Percentiles rank a stretch among this genome's conserved stretches.
Conservation (phyloP, 2,329 filamentous ascomycete species). For the Fusarium sororula region DNA sequence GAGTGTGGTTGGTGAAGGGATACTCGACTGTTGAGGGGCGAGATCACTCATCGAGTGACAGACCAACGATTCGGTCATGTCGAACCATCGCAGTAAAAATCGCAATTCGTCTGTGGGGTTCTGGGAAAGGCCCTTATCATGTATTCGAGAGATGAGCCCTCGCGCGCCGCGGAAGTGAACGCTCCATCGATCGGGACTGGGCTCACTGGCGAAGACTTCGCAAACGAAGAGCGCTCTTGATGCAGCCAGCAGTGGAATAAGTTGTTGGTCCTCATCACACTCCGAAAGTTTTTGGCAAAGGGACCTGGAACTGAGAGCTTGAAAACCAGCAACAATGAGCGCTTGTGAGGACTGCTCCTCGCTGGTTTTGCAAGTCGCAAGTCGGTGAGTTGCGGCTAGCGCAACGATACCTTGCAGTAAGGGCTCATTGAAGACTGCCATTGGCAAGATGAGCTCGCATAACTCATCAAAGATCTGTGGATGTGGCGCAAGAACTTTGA, state of each 20-base stretch:
- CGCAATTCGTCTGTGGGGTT: constrained; percentile 22
- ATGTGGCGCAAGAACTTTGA: constrained; percentile 25
- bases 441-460: constrained; percentile 27
- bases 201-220: constrained; percentile 30
- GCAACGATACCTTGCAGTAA: constrained; percentile 26
- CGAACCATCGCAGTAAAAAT: constrained; percentile 30
- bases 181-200: constrained; percentile 30
- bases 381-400: constrained; percentile 25
- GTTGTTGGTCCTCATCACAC: constrained; percentile 18
- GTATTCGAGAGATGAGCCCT: constrained; percentile 17
- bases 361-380: constrained; percentile 24
- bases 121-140: constrained; percentile 7
- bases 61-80: constrained; percentile 33
- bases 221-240: constrained; percentile 27
- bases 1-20: constrained; percentile 24
- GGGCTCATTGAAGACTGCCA: constrained; percentile 30
- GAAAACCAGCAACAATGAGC: constrained; percentile 25
- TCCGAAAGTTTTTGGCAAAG: constrained; percentile 24
- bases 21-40: constrained; percentile 11
- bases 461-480: constrained; percentile 27
- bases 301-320: constrained; percentile 30
- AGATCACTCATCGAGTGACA: constrained; percentile 24
- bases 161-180: constrained; percentile 29
- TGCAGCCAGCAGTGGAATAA: constrained; percentile 18
- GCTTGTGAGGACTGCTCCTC: constrained; percentile 21